These are phyloP conservation scores for Paratinospora sagittata DNA, from an alignment of 164 flowering plant species.

Conservation along the genomic window DNA sequence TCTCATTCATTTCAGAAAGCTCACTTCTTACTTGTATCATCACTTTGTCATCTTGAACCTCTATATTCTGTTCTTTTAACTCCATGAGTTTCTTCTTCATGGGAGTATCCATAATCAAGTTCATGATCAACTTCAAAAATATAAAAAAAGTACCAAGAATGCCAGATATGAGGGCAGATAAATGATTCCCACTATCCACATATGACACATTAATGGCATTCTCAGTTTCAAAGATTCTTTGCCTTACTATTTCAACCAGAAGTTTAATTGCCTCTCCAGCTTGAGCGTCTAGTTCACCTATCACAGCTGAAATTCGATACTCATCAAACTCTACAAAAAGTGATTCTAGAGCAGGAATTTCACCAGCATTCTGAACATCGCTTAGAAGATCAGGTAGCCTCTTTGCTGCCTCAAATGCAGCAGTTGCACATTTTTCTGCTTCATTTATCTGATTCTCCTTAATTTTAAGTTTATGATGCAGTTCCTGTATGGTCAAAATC, in stretches of 20 bases:
- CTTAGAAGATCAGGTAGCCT: constrained; percentile 24
- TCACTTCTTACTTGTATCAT: constrained; percentile 26
- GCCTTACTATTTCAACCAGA: constrained; percentile 25
- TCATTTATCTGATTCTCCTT: constrained; percentile 29
- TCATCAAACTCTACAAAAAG: neutral
- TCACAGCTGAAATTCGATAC: constrained; percentile 4
- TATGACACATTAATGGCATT: constrained; percentile 22
- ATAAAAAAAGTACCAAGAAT: neutral
- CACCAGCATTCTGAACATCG: constrained; percentile 2
- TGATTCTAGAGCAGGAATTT: constrained; percentile 7
- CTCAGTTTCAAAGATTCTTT: constrained; percentile 24
- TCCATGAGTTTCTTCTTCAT: neutral
- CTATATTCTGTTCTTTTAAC: neutral
- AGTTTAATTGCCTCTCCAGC: constrained; percentile 16
- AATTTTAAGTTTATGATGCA: constrained; percentile 26
- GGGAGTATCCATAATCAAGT: neutral
- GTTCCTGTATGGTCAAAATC: constrained; percentile 16
- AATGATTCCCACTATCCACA: neutral
- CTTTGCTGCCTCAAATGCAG: constrained; percentile 29
- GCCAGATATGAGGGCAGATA: neutral
- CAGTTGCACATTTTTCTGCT: constrained; percentile 37
- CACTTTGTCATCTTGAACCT: neutral
- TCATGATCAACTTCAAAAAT: neutral
- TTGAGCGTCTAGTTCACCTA: constrained; percentile 9
- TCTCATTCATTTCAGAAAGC: constrained; percentile 30